Base-by-base conservation (phyloP, 768 basidiomycete genomes). In the Trametopsis cervina region DNA sequence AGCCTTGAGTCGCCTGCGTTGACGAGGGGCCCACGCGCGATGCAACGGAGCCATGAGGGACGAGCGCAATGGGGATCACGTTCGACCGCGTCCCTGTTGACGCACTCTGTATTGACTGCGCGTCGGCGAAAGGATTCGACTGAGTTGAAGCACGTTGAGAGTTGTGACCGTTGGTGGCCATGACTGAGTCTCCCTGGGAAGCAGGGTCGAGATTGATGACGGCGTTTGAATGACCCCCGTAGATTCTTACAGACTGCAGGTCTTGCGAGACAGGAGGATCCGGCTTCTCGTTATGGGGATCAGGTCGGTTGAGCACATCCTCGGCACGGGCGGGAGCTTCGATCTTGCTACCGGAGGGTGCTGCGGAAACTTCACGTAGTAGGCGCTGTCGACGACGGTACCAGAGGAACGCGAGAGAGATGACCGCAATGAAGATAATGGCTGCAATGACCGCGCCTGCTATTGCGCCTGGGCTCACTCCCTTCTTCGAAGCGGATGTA, bases 51-150 rank as follows among this genome's bases (percentile, higher is more conserved):
- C 78, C 78, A 15, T 84, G 78, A 20, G 83, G 67, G 27, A 90
- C 83, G 37, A 90, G 72, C 11, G 88, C 88, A 51, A 91, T 90
- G 52, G 88, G 88, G 49, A 91, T 91, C 54, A 89, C 88, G 56
- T 91, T 91, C 20, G 89, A 86, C 60, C 86, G 83, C 12, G 87
- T 83, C 38, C 78, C 75, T n/a, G 82, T 79, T 9, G 76, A 75
- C 0, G 71, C 69, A 23, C 89, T 91, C 64, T 87, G 85, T 50
- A 91, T 91, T 33, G 88, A 90, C 41, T 84, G 78, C 22, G 65
- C 67, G 57, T 91, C 88, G 37, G 78, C 77, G 64, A 90, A 91
- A 20, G 88, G 88, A 69, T 90, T 88, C 43, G 68, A 71, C 22
- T 66, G 69, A 2, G 58, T 46, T 9, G 69, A 73, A 4, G 35